A percentile compares a stretch with the other conserved stretches of the same genome.
Conservation (phyloP, 192 early-diverging fungal genomes). For the Coemansia sp. region DNA sequence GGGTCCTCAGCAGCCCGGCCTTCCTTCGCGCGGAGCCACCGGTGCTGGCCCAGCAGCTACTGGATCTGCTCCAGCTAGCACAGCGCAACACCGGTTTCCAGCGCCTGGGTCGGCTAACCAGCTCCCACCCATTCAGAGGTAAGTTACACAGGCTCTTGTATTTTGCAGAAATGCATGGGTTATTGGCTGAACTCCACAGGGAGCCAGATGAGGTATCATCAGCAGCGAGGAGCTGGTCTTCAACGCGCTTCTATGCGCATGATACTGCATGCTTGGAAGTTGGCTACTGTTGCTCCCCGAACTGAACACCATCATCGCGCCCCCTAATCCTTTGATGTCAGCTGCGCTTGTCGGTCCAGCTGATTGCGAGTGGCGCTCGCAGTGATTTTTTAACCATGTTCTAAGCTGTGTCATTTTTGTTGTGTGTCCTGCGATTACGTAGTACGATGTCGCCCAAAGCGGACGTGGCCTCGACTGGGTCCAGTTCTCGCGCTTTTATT, state of each 20-base stretch:
- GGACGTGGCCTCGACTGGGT: constrained; percentile 22
- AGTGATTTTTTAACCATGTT: not conserved
- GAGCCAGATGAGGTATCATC: not conserved
- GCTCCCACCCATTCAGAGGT: constrained; percentile 53
- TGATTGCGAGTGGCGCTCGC: not conserved
- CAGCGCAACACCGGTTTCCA: constrained; percentile 27
- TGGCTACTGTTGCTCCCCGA: not conserved
- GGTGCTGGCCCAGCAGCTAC: not conserved
- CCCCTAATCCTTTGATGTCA: constrained; percentile 1
- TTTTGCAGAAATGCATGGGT: not conserved
- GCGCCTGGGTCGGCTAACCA: constrained; percentile 26
- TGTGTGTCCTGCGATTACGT: not conserved
- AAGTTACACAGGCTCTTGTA: not conserved
- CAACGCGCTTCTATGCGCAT: not conserved
- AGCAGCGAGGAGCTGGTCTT: not conserved
- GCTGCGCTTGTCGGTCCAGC: not conserved
- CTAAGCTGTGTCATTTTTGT: not conserved
- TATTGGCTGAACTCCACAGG: not conserved
- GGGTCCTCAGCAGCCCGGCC: constrained; percentile 8
- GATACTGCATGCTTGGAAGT: constrained; percentile 2
- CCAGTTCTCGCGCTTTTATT: constrained; percentile 31
- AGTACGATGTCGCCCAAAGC: constrained; percentile 52
- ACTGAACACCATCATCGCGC: not conserved
- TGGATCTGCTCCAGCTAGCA: not conserved
- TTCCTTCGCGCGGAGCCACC: not conserved